Evolutionary conservation across 257 asterid species (phyloP).

Genomic region (Perilla frutescens): DNA sequence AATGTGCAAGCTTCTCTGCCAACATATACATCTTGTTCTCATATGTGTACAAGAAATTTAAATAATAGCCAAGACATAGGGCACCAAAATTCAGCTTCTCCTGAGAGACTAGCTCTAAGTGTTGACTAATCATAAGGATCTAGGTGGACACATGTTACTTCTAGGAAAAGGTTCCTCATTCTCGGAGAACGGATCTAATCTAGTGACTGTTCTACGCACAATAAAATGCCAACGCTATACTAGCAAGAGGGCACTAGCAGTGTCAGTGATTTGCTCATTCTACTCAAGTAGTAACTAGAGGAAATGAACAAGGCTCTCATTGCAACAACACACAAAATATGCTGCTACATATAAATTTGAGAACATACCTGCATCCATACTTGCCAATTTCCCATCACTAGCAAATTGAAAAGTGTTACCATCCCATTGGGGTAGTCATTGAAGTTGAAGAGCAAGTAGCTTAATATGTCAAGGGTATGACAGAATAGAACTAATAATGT

Average conservation of each 20-base stretch:
- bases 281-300: not conserved
- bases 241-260: not conserved
- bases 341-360: not conserved
- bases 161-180: not conserved
- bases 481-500: constrained; percentile 10
- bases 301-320: not conserved
- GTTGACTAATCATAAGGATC: not conserved
- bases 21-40: not conserved
- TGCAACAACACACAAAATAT: not conserved
- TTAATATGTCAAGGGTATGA: constrained; percentile 52
- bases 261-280: not conserved
- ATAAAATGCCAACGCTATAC: constrained; percentile 5
- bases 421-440: constrained; percentile 97
- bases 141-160: not conserved
- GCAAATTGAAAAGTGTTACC: constrained; percentile 94
- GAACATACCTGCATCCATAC: constrained; percentile 88
- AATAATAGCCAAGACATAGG: not conserved
- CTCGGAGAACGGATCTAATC: not conserved
- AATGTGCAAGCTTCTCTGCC: not conserved
- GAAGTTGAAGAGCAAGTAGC: constrained; percentile 98
- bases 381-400: constrained; percentile 99
- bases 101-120: not conserved
- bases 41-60: not conserved
- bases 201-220: not conserved
- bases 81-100: not conserved